Evolutionary conservation across 1,139 yeast genomes (phyloP), one percentile per base, ranked within the genome.

Genomic region (Diutina rugosa): DNA sequence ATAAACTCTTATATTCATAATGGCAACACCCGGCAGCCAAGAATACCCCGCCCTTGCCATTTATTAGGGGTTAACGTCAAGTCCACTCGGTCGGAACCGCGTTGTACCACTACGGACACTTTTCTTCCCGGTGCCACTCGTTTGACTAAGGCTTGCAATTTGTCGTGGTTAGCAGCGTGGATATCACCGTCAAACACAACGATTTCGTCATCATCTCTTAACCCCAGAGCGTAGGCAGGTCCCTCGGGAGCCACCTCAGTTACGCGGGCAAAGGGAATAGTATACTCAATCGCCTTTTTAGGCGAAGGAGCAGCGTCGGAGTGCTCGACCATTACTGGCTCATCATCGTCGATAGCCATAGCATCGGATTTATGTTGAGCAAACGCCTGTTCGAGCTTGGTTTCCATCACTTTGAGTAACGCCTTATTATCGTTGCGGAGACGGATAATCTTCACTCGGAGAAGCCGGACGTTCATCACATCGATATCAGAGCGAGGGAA

Each of bases 401-500:
- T 59, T 56, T 82, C 84, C 10, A 89, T 65, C 47, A 72, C 67
- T n/a, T 71, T 67, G 59, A 84, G 67, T 14, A 88, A 69, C 26
- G 64, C 66, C 58, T 73, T 76, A 60, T 84, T 74, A 67, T 91
- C 97, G 64, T 90, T 90, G 58, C 84, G 73, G 56, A 86, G 72
- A 57, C 87, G 73, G 54, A 87, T 83, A 48, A 90, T 81, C 63
- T 79, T 79, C 8, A 83, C 79, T 59, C 97, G 68, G 0, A 81
- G 65, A n/a, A 80, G 70, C 56, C 95, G 72, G 2, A 84, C 73
- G 46, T 87, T 78, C 4, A 85, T 82, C 6, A 91, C 87, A 63
- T 93, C 96, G 41, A 91, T 79, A 65, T 93, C 98, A 16, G 76
- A 71, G 46, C 97, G 73, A 0, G 99, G 99, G 62, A 80, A 93